Conservation (phyloP, 352 stramenopile genomes). For the Globisporangium cylindrosporum region DNA sequence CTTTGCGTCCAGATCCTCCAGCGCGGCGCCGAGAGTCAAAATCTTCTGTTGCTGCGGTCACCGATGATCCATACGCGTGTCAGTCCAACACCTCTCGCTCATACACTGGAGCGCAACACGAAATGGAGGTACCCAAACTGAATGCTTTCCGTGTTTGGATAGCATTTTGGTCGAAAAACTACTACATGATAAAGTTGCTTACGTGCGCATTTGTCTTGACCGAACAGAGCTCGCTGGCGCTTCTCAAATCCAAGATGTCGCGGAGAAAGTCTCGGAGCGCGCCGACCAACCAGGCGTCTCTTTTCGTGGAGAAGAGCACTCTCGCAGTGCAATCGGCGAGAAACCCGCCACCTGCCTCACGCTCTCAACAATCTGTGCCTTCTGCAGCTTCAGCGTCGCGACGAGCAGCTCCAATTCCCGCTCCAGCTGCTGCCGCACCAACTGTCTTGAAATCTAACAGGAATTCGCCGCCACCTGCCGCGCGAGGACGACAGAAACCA, state of each 20-base stretch:
- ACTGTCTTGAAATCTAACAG: slow-evolving; percentile 15
- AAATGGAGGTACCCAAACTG: slow-evolving; percentile 43
- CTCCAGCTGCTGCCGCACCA: slow-evolving; percentile 16
- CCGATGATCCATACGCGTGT: slow-evolving; percentile 26
- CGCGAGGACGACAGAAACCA: slow-evolving; percentile 18
- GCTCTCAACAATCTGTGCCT: slow-evolving; percentile 17
- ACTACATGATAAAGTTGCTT: background rate
- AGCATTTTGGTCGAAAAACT: background rate
- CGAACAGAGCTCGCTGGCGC: slow-evolving; percentile 56
- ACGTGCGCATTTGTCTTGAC: background rate
- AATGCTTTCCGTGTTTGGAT: background rate
- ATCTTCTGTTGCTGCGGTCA: slow-evolving; percentile 2
- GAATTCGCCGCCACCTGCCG: slow-evolving; percentile 19
- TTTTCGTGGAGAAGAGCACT: slow-evolving; percentile 60
- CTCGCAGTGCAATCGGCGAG: slow-evolving; percentile 24
- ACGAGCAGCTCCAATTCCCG: slow-evolving; percentile 5
- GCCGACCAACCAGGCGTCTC: slow-evolving; percentile 62
- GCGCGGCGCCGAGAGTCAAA: slow-evolving; percentile 37
- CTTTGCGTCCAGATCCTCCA: slow-evolving; percentile 22
- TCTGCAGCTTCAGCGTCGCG: slow-evolving; percentile 5
- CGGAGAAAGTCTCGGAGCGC: slow-evolving; percentile 65
- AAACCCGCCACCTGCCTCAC: slow-evolving; percentile 7
- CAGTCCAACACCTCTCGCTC: slow-evolving; percentile 29
- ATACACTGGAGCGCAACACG: slow-evolving; percentile 25
- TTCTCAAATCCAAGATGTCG: slow-evolving; percentile 84